phyloP scores from a whole-genome alignment of 441 rosid genomes.

The Jatropha podagrica region DNA sequence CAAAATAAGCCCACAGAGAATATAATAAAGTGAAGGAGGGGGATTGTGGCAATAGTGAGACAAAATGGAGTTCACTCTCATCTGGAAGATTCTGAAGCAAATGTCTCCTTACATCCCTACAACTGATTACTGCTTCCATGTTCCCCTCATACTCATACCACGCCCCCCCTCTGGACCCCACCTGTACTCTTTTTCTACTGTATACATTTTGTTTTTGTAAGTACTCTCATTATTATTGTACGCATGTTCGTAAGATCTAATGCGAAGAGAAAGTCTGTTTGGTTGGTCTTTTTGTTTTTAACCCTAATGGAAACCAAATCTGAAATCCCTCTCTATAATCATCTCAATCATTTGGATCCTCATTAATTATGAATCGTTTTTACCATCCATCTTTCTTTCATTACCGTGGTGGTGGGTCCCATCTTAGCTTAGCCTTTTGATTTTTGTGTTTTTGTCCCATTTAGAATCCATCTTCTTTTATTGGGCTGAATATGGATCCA shows the following conservation, averaged over 20 bases:
- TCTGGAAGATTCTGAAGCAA: slow-evolving; percentile 31
- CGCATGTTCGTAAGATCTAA: background rate
- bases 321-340: slow-evolving; percentile 15
- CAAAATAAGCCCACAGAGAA: background rate
- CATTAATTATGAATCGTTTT: background rate
- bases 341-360: slow-evolving; percentile 33
- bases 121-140: slow-evolving; percentile 48
- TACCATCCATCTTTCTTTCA: background rate
- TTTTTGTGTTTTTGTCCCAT: too few species aligned
- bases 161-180: slow-evolving; percentile 41
- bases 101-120: slow-evolving; percentile 76
- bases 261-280: background rate
- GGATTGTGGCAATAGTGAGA: slow-evolving; percentile 10
- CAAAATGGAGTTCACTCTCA: slow-evolving; percentile 30
- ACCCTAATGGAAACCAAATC: slow-evolving; percentile 1
- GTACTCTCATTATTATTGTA: background rate
- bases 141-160: slow-evolving; percentile 55
- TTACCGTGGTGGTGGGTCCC: background rate
- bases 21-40: too few species aligned
- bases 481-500: too few species aligned
- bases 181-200: background rate
- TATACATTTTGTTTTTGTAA: background rate
- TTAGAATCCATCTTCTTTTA: too few species aligned
- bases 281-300: background rate
- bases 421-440: too few species aligned